Base-by-base conservation (phyloP, 345 rosid species). In the Arabis hirsuta region DNA sequence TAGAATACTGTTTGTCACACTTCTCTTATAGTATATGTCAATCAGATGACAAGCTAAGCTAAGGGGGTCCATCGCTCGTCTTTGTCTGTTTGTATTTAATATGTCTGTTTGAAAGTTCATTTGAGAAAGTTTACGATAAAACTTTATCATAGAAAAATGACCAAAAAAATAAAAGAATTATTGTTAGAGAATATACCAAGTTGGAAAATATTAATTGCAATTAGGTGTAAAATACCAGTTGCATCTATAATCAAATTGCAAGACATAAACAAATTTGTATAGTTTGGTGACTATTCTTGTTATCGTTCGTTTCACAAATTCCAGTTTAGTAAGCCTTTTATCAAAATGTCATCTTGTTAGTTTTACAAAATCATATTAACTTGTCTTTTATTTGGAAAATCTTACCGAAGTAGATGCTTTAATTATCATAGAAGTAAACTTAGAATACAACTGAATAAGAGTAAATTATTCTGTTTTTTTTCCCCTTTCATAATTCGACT, bases 11-110 rank as follows among this genome's bases (percentile, higher is more conserved):
- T 73, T 73, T 73, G 72, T 73, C 44, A 50, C 53, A 73, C 45
- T 41, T 73, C 60, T 57, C 39, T 73, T 74, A 74, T 52, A 60
- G 78, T 53, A 74, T 65, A 59, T 73, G 73, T 74, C 78, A 74
- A 74, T 74, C 73, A 74, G 45, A 60, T 60, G 73, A 67, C 62
- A 67, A 60, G 38, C 38, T 34, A 34, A 34, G 38, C 2, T 34
- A 34, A 7, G 27, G 36, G 69, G 73, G 73, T 67, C 63, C 73
- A 45, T 74, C 32, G 5, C 67, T 67, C 72, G 78, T 52, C 41
- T 60, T 67, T 52, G 69, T 61, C 66, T 61, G 29, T 74, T 74
- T 74, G 69, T 74, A 67, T 53, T 45, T 74, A 65, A 73, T 60
- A 44, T 55, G 67, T 34, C 24, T 51, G 55, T 52, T 59, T 58